Percentiles rank a stretch among this genome's conserved stretches.
These are phyloP conservation scores for Dryas alaskensis DNA, from an alignment of 306 rosid genomes.

Conservation along the genomic window DNA sequence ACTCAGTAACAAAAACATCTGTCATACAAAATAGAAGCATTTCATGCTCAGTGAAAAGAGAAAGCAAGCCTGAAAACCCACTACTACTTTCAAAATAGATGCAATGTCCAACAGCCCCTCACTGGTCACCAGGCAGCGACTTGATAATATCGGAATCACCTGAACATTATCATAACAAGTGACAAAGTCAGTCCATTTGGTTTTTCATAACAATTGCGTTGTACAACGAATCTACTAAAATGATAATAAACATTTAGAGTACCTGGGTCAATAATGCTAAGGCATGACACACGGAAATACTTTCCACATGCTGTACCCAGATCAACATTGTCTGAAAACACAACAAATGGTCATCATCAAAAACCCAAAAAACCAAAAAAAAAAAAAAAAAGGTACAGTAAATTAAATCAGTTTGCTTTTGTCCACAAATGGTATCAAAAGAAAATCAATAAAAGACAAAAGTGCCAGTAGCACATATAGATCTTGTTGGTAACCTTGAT, in stretches of 20 bases:
- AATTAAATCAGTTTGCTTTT: background rate
- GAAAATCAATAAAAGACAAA: background rate
- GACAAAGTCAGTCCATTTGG: slow-evolving; percentile 6
- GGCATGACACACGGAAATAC: slow-evolving; percentile 49
- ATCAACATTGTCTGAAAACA: slow-evolving; percentile 44
- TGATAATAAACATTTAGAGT: background rate
- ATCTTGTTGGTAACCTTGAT: background rate
- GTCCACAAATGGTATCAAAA: background rate
- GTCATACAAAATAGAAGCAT: background rate
- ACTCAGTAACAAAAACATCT: background rate
- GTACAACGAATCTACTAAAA: no score
- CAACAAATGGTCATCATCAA: background rate
- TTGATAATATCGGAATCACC: slow-evolving; percentile 57
- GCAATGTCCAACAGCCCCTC: background rate
- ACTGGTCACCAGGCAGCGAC: slow-evolving; percentile 43
- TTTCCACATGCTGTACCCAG: slow-evolving; percentile 52
- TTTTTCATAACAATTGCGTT: background rate
- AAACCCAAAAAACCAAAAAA: background rate
- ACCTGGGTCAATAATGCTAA: slow-evolving; percentile 50
- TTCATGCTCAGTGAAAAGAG: slow-evolving; percentile 1
- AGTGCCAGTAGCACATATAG: no score
- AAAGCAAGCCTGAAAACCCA: background rate
- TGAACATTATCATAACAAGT: slow-evolving; percentile 1
- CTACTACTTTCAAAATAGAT: background rate
- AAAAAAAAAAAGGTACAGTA: background rate